Conservation (phyloP, 306 rosid genomes). For the Crotalaria pallida region DNA sequence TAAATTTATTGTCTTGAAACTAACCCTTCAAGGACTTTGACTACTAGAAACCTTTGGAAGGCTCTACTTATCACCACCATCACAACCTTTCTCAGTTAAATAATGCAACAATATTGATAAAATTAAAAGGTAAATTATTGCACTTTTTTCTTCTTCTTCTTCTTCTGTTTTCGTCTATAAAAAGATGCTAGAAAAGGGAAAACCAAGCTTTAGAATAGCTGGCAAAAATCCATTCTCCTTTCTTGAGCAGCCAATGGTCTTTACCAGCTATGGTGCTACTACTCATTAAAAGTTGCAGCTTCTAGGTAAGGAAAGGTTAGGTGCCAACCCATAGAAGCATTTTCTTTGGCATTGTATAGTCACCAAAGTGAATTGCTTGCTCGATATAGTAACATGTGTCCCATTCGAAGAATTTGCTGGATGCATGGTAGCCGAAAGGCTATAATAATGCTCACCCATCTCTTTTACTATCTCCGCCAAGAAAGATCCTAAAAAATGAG, state of each 20-base stretch:
- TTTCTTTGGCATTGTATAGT: neutral
- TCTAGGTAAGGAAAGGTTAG: neutral
- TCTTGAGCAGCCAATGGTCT: neutral
- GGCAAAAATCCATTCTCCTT: neutral
- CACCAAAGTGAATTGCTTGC: neutral
- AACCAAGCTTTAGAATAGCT: neutral
- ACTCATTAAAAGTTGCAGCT: neutral
- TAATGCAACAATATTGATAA: neutral
- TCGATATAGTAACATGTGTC: neutral
- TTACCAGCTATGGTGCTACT: neutral
- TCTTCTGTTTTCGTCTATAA: neutral
- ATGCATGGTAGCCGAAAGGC: neutral
- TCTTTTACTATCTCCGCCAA: too few species aligned
- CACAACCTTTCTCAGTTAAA: neutral
- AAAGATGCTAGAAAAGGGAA: neutral
- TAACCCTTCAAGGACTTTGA: too few species aligned
- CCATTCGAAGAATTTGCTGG: neutral
- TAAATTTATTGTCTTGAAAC: too few species aligned
- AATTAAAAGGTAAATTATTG: neutral
- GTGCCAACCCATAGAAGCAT: conserved; percentile 13
- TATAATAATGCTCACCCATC: neutral
- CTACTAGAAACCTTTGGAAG: too few species aligned
- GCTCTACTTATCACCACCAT: neutral
- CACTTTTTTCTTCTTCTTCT: neutral
- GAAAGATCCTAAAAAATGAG: too few species aligned